Evolutionary conservation across 2,329 filamentous ascomycete genomes (phyloP), one percentile per base, ranked within the genome.

Genomic region (Cercospora sp.): DNA sequence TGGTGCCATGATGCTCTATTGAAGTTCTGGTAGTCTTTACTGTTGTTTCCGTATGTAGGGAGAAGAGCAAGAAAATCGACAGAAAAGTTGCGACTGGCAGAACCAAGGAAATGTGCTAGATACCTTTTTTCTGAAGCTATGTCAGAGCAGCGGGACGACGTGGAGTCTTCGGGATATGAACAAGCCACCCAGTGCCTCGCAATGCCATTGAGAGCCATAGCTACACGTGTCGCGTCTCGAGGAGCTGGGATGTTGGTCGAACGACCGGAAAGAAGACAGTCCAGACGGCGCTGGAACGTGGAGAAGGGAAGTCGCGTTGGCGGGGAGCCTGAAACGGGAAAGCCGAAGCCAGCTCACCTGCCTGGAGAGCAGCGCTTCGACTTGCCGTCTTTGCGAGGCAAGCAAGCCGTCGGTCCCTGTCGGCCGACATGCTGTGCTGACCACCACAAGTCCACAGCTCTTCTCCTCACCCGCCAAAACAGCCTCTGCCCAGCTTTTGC

Each of bases 1-100:
- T 40, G 72, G 73, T 58, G 73, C 70, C 73, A 75, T 74, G 20
- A 10, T 64, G 42, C 10, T 45, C 20, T 18, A 16, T 31, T 33
- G 30, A 33, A 31, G 1, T 13, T 58, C 28, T 33, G 55, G 28
- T 31, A 10, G 18, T 33, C 7, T 20, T 4, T 18, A 33, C 31
- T 40, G 31, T 61, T 33, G 28, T 55, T 26, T n/a, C 51, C 9
- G 64, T 18, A 23, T 63, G 28, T 16, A 9, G 26, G 28, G 45
- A 33, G 20, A 33, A 26, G n/a, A 18, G 18, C 36, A 13, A 18
- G 33, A 30, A 18, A 20, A 58, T 18, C 48, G 20, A 9, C 10
- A 10, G 7, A 61, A 28, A 40, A 13, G 36, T 40, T 40, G 36
- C 36, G 36, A 61, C 26, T 58, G 20, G 18, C 10, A 10, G 18